Evolutionary conservation across 2,329 filamentous ascomycete species (phyloP).

Genomic region (Pleurostoma richardsiae): DNA sequence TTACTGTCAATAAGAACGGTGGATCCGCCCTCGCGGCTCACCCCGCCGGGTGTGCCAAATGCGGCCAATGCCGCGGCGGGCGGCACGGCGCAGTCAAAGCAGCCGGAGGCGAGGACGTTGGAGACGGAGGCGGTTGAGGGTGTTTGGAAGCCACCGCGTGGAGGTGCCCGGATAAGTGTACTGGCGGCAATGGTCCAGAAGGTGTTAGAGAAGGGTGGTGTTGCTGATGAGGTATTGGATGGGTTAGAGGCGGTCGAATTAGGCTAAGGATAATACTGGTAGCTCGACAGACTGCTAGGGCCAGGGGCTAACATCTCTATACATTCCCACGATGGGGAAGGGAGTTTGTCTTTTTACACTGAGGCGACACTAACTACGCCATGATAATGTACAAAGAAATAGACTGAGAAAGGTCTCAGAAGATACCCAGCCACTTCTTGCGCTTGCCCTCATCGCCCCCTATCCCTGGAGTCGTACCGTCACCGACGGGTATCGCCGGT

Average conservation of each 20-base stretch:
- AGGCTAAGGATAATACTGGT: conserved; percentile 31
- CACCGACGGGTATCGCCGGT: conserved; percentile 15
- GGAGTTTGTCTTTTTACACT: too few relatives aligned
- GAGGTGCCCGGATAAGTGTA: conserved; percentile 72
- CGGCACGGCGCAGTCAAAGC: conserved; percentile 25
- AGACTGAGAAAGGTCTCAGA: conserved; percentile 48
- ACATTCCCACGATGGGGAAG: too few relatives aligned
- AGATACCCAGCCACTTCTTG: conserved; percentile 69
- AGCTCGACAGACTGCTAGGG: too few relatives aligned
- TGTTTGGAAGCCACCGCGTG: conserved; percentile 82
- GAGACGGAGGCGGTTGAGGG: conserved; percentile 59
- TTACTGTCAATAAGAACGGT: conserved; percentile 67
- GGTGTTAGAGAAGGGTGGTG: conserved; percentile 70
- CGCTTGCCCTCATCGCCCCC: conserved; percentile 29
- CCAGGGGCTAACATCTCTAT: too few relatives aligned
- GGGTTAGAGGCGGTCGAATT: conserved; percentile 74
- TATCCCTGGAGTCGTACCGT: conserved; percentile 24
- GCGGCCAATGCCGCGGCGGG: conserved; percentile 52
- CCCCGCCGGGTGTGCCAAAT: conserved; percentile 65
- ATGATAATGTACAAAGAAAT: conserved; percentile 37
- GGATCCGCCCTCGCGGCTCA: conserved; percentile 69
- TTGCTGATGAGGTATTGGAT: conserved; percentile 81
- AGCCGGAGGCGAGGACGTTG: conserved; percentile 31
- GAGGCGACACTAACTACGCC: too few relatives aligned
- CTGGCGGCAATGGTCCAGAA: conserved; percentile 71